Percentiles rank a stretch among this genome's conserved stretches.
Evolutionary conservation across 805 yeast genomes (phyloP).

Genomic region (Candida coquimbonensis): DNA sequence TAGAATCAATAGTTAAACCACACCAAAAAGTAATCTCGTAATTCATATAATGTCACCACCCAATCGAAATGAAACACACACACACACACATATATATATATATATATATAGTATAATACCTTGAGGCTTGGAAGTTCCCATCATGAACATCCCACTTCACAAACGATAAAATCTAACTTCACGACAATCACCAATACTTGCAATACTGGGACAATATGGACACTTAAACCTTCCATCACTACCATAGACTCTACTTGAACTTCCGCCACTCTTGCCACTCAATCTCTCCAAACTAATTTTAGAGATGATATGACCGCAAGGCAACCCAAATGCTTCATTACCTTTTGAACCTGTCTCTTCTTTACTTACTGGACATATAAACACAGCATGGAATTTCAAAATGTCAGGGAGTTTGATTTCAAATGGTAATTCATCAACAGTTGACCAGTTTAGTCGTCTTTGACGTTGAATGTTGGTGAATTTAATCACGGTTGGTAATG

Average conservation of each 20-base stretch:
- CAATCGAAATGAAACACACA: too few species aligned
- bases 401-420: conserved; percentile 48
- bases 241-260: conserved; percentile 5
- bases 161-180: conserved; percentile 33
- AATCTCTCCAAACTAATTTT: conserved; percentile 44
- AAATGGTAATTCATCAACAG: conserved; percentile 54
- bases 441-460: conserved; percentile 45
- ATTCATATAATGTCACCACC: too few species aligned
- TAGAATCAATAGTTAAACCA: too few species aligned
- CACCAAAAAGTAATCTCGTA: too few species aligned
- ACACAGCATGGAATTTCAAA: conserved; percentile 53
- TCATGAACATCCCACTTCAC: too few species aligned
- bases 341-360: conserved; percentile 44
- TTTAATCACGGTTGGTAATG: conserved; percentile 43
- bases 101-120: too few species aligned
- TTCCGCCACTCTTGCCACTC: conserved; percentile 17
- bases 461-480: conserved; percentile 6
- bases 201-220: conserved; percentile 61
- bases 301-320: conserved; percentile 60
- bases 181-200: conserved; percentile 33
- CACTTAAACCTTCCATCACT: conserved; percentile 50
- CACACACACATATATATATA: too few species aligned
- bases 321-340: conserved; percentile 57
- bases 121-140: too few species aligned
- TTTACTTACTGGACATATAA: conserved; percentile 65